These are phyloP conservation scores for Pleurotus giganteus DNA, from an alignment of 768 basidiomycete species.

Conservation along the genomic window DNA sequence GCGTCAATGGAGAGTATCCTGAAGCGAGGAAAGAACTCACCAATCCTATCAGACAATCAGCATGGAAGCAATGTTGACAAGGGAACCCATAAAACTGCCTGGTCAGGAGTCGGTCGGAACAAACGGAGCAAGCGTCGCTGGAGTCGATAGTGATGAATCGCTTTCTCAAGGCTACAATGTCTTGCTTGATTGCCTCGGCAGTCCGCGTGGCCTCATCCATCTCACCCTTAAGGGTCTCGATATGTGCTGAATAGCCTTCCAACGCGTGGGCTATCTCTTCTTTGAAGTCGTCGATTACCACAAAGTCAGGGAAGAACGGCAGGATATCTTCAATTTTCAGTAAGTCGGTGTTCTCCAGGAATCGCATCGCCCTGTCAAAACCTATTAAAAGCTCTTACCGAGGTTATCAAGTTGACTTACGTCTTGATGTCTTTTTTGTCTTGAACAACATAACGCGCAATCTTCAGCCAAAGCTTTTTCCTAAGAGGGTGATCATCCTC, in stretches of 20 bases:
- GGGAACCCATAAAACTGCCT: constrained; percentile 99
- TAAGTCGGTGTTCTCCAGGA: constrained; percentile 90
- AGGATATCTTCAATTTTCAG: constrained; percentile 98
- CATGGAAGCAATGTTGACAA: constrained; percentile 96
- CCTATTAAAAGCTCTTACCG: constrained; percentile 1
- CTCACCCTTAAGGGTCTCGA: constrained; percentile 84
- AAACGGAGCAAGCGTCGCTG: constrained; percentile 82
- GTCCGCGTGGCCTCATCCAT: constrained; percentile 95
- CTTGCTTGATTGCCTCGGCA: constrained; percentile 91
- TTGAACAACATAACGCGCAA: constrained; percentile 97
- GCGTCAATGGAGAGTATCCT: constrained; percentile 6
- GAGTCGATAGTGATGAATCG: constrained; percentile 92
- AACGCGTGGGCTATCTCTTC: constrained; percentile 96
- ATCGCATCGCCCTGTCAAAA: constrained; percentile 82
- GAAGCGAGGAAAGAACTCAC: constrained; percentile 46
- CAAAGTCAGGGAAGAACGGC: constrained; percentile 99
- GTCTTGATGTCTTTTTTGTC: constrained; percentile 98
- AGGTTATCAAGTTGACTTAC: constrained; percentile 47
- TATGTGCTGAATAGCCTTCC: constrained; percentile 91
- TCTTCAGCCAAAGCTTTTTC: constrained; percentile 97
- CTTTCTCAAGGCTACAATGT: constrained; percentile 80
- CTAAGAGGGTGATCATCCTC: constrained; percentile 83
- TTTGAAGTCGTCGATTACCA: constrained; percentile 99
- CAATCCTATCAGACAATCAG: constrained; percentile 92
- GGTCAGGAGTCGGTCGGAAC: constrained; percentile 71